Evolutionary conservation across 1,284 basidiomycete genomes (phyloP).

Genomic region (Xerocomus amazonicus): DNA sequence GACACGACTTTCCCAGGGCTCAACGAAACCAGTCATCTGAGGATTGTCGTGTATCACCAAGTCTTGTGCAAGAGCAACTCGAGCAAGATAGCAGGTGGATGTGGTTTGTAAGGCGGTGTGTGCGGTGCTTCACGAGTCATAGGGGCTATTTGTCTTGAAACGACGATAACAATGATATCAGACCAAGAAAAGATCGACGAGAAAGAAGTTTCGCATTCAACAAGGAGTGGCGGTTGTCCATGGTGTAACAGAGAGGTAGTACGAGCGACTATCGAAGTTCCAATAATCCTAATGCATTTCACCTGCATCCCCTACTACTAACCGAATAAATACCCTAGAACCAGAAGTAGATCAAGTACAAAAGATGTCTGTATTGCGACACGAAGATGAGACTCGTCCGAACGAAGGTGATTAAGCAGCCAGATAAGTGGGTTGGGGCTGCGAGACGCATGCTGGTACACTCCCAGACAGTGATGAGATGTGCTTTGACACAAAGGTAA

Average conservation of each 20-base stretch:
- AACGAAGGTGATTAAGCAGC: constrained; percentile 14
- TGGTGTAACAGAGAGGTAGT: not conserved
- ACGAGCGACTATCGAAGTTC: constrained; percentile 6
- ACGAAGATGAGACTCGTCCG: constrained; percentile 6
- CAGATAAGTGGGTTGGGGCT: constrained; percentile 6
- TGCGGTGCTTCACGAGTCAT: too few relatives aligned
- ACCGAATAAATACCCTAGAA: constrained; percentile 6
- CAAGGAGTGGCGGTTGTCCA: constrained; percentile 12
- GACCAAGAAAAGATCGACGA: not conserved
- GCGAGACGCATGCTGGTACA: constrained; percentile 6
- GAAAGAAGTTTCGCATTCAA: constrained; percentile 8
- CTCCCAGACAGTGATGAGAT: not conserved
- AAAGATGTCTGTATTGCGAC: constrained; percentile 14
- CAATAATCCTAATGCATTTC: constrained; percentile 10
- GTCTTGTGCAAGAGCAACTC: not conserved
- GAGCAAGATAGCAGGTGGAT: not conserved
- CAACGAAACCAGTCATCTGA: not conserved
- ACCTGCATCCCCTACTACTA: constrained; percentile 1
- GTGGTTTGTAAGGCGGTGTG: too few relatives aligned
- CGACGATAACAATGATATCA: too few relatives aligned
- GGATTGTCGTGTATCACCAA: constrained; percentile 11
- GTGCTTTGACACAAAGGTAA: not conserved
- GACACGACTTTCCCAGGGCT: not conserved
- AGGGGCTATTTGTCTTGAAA: not conserved
- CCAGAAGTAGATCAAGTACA: not conserved